These are phyloP conservation scores for Cytospora piceae DNA, from an alignment of 2,329 filamentous ascomycete species.

Conservation along the genomic window DNA sequence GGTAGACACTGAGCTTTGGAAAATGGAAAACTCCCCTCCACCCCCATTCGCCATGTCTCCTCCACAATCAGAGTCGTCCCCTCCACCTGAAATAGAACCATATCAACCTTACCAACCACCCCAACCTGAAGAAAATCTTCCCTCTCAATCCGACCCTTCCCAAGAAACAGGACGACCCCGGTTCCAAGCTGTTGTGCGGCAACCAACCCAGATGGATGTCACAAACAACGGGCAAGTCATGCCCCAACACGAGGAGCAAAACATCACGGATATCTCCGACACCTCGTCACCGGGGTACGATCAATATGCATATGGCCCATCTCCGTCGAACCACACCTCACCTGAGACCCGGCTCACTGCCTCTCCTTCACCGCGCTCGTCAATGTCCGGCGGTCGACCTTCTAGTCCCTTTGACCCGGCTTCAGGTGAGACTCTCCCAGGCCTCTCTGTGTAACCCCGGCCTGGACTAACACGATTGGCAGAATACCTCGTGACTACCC, in stretches of 20 bases:
- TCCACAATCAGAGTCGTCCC: conserved; percentile 19
- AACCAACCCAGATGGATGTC: conserved; percentile 30
- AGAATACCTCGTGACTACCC: conserved; percentile 26
- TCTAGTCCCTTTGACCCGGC: conserved; percentile 30
- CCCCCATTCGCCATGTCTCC: conserved; percentile 26
- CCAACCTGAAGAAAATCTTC: conserved; percentile 14
- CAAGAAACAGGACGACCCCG: conserved; percentile 26
- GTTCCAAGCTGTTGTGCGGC: conserved; percentile 29
- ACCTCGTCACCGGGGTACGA: conserved; percentile 44
- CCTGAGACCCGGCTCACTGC: conserved; percentile 49
- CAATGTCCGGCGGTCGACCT: conserved; percentile 27
- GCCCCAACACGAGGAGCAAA: conserved; percentile 29
- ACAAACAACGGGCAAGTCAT: conserved; percentile 28
- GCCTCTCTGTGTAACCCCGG: conserved; percentile 38
- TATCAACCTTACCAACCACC: conserved; percentile 4
- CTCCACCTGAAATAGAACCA: conserved; percentile 12
- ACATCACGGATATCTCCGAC: conserved; percentile 41
- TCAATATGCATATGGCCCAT: conserved; percentile 43
- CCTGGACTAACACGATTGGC: conserved; percentile 11
- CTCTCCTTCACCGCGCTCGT: conserved; percentile 31
- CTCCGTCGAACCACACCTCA: conserved; percentile 48
- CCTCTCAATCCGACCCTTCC: conserved; percentile 8
- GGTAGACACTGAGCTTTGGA: conserved; percentile 42
- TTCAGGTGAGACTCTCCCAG: conserved; percentile 34
- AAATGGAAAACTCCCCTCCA: conserved; percentile 40